Conservation (phyloP, 106 monocot genomes). For the Posidonia australis region DNA sequence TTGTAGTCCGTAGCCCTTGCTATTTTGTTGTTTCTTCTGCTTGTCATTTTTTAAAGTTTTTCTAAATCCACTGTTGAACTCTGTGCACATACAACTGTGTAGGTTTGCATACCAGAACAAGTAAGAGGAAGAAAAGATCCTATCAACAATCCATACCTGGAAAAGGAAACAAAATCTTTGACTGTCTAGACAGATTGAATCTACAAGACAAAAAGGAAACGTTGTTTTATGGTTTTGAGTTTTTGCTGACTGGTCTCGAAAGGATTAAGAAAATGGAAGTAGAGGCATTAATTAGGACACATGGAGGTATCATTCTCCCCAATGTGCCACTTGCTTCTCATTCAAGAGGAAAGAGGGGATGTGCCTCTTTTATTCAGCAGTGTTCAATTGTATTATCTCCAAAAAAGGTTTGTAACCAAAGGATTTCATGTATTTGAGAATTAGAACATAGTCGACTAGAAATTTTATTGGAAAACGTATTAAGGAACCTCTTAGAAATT, state of each 20-base stretch:
- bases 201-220: slow-evolving; percentile 19
- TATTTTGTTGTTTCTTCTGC: not conserved
- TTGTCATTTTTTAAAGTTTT: not conserved
- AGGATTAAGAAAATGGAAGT: slow-evolving; percentile 47
- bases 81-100: slow-evolving; percentile 1
- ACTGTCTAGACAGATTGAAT: slow-evolving; percentile 6
- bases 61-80: not conserved
- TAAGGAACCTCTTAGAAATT: no score
- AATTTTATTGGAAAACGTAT: no score
- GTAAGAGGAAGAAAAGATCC: slow-evolving; percentile 6
- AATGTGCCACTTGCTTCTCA: slow-evolving; percentile 35
- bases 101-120: slow-evolving; percentile 29
- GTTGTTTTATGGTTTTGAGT: slow-evolving; percentile 60
- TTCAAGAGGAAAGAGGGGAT: slow-evolving; percentile 12
- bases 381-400: slow-evolving; percentile 51
- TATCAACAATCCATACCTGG: slow-evolving; percentile 6
- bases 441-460: no score
- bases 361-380: slow-evolving; percentile 13
- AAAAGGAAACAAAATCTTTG: slow-evolving; percentile 6
- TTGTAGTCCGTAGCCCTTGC: not conserved
- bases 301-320: slow-evolving; percentile 59
- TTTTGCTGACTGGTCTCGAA: slow-evolving; percentile 75
- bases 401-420: slow-evolving; percentile 45
- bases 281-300: slow-evolving; percentile 38
- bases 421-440: not conserved